Evolutionary conservation across 2,329 filamentous ascomycete species (phyloP).

Genomic region (Blumeria graminis): DNA sequence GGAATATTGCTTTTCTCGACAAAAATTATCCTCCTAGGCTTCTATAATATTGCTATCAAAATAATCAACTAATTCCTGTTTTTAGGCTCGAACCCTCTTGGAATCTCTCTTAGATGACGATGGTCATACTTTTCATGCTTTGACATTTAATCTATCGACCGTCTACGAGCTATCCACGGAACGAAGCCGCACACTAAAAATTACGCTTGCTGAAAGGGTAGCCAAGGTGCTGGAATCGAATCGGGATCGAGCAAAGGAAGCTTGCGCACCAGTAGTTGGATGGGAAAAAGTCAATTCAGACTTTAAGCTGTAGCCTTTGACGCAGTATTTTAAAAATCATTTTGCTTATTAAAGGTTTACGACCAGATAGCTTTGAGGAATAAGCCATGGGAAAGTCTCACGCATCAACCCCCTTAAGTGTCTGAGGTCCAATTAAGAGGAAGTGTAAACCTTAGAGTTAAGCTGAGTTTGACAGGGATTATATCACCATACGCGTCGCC

Average conservation of each 20-base stretch:
- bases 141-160: conserved; percentile 76
- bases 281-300: conserved; percentile 15
- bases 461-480: no score
- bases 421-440: no score
- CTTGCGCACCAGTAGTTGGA: conserved; percentile 2
- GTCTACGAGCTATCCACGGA: conserved; percentile 85
- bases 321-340: background rate
- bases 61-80: background rate
- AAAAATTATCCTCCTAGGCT: background rate
- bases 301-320: conserved; percentile 11
- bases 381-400: no score
- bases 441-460: no score
- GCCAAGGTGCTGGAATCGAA: conserved; percentile 18
- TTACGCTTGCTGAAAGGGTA: conserved; percentile 43
- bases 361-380: no score
- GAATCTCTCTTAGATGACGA: conserved; percentile 31
- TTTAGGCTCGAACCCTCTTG: conserved; percentile 38
- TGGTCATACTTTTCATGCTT: conserved; percentile 41
- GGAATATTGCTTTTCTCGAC: conserved; percentile 6
- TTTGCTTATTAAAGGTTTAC: no score
- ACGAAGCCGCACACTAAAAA: conserved; percentile 43
- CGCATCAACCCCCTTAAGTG: no score
- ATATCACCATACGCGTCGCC: no score
- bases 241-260: background rate
- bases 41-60: background rate